These are phyloP conservation scores for Acmispon strigosus DNA, from an alignment of 306 rosid species.

Conservation along the genomic window DNA sequence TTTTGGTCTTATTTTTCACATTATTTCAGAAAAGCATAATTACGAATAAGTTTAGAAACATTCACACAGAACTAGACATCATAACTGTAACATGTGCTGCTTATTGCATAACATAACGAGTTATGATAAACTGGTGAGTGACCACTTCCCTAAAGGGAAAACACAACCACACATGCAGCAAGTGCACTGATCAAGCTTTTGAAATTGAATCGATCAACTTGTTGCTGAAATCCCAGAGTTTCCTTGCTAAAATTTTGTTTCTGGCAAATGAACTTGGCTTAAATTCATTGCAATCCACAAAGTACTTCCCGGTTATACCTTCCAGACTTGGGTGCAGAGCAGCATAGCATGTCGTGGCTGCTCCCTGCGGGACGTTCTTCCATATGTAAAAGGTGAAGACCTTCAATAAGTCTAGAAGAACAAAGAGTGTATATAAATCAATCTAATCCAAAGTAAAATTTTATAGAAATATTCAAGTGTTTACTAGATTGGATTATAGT, in stretches of 20 bases:
- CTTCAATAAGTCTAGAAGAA: constrained; percentile 40
- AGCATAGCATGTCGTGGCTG: constrained; percentile 78
- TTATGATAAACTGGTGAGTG: neutral
- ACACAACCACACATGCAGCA: neutral
- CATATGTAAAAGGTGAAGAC: constrained; percentile 59
- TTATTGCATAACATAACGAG: neutral
- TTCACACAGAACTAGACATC: neutral
- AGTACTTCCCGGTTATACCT: constrained; percentile 70
- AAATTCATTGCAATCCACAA: constrained; percentile 60
- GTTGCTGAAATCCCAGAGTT: constrained; percentile 87
- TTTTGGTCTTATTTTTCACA: too few species aligned
- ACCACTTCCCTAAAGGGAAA: neutral
- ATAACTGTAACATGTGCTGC: neutral
- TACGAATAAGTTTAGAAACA: neutral
- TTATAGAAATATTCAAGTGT: too few species aligned
- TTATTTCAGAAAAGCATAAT: neutral
- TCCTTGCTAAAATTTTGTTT: constrained; percentile 32
- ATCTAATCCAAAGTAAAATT: neutral
- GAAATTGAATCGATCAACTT: constrained; percentile 37
- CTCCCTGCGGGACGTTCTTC: constrained; percentile 95
- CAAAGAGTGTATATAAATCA: neutral
- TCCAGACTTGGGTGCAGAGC: constrained; percentile 73
- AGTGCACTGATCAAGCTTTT: constrained; percentile 11
- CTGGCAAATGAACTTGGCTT: constrained; percentile 46
- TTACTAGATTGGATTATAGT: too few species aligned